Evolutionary conservation across 192 early-diverging fungal genomes (phyloP).

Genomic region (Entomortierella lignicola): DNA sequence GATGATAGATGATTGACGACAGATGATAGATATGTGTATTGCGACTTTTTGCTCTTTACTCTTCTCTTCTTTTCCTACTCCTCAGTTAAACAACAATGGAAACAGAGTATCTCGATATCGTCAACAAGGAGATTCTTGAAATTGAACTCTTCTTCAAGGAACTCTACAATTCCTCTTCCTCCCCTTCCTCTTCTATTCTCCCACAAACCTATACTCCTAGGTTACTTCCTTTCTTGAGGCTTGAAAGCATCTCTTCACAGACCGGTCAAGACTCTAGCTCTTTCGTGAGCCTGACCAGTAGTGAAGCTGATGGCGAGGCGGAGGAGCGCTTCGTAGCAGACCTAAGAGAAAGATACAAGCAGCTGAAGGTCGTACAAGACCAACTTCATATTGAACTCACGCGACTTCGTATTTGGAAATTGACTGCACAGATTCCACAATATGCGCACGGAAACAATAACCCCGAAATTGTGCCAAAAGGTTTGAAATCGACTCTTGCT

Average conservation of each 20-base stretch:
- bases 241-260: neutral
- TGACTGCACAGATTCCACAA: neutral
- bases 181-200: neutral
- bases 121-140: slow-evolving; percentile 21
- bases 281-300: neutral
- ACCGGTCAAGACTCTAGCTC: neutral
- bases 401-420: slow-evolving; percentile 8
- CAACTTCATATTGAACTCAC: slow-evolving; percentile 27
- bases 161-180: neutral
- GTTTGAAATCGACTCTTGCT: too few relatives aligned
- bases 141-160: slow-evolving; percentile 28
- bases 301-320: neutral
- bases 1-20: too few relatives aligned
- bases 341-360: slow-evolving; percentile 18
- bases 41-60: too few relatives aligned
- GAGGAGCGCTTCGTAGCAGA: neutral
- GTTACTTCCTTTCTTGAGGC: neutral
- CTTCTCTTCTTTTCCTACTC: neutral
- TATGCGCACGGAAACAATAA: neutral
- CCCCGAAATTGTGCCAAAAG: too few relatives aligned
- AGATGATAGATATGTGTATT: too few relatives aligned
- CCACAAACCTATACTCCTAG: neutral
- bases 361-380: slow-evolving; percentile 27
- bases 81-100: slow-evolving; percentile 12
- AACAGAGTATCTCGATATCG: slow-evolving; percentile 21